These are phyloP conservation scores for Cyathus olla DNA, from an alignment of 1,284 basidiomycete species.

Conservation along the genomic window DNA sequence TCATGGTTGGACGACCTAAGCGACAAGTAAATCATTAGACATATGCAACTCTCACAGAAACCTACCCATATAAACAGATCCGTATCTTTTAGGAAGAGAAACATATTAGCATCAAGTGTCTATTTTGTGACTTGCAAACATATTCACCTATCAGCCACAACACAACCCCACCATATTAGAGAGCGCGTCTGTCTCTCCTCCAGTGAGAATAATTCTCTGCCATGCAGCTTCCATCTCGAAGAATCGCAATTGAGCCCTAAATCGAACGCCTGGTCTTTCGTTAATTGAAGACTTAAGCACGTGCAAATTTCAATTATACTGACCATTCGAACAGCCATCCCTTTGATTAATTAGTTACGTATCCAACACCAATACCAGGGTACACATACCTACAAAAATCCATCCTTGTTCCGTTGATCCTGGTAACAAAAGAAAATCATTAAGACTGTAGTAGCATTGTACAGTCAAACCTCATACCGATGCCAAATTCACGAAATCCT, in stretches of 20 bases:
- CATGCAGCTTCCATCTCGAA: slow-evolving; percentile 79
- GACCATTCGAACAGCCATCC: slow-evolving; percentile 84
- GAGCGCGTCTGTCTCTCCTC: slow-evolving; percentile 82
- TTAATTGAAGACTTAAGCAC: neutral
- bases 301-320: slow-evolving; percentile 14
- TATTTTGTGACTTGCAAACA: slow-evolving; percentile 10
- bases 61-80: slow-evolving; percentile 77
- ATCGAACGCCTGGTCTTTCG: slow-evolving; percentile 76
- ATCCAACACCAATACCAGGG: slow-evolving; percentile 9
- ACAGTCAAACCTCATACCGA: slow-evolving; percentile 53
- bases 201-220: slow-evolving; percentile 73
- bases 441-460: neutral
- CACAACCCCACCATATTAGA: slow-evolving; percentile 88
- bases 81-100: slow-evolving; percentile 54
- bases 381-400: slow-evolving; percentile 75
- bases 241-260: slow-evolving; percentile 87
- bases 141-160: slow-evolving; percentile 75
- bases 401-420: slow-evolving; percentile 84
- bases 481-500: slow-evolving; percentile 86
- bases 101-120: slow-evolving; percentile 1
- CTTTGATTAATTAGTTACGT: slow-evolving; percentile 44
- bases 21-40: slow-evolving; percentile 2
- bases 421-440: slow-evolving; percentile 7
- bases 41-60: neutral
- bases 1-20: slow-evolving; percentile 74